phyloP scores from a whole-genome alignment of 169 alveolate genomes.

The Plasmodium gaboni region DNA sequence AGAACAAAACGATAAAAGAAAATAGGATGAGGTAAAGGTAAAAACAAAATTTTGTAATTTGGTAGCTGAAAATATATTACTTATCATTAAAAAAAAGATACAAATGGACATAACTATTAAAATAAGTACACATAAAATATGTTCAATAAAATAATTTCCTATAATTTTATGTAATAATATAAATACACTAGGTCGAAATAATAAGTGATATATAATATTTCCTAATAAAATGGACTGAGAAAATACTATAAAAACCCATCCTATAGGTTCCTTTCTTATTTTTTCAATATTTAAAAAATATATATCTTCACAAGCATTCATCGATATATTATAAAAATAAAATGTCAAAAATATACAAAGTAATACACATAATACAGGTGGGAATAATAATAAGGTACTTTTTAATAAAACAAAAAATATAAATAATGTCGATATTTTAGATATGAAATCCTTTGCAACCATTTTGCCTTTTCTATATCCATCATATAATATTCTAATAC shows the following conservation, averaged over 20 bases:
- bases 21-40: conserved; percentile 62
- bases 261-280: conserved; percentile 63
- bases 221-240: conserved; percentile 54
- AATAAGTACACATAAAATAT: conserved; percentile 15
- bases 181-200: conserved; percentile 27
- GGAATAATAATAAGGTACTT: conserved; percentile 11
- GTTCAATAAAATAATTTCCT: conserved; percentile 13
- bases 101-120: conserved; percentile 18
- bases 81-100: conserved; percentile 67
- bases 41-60: conserved; percentile 72
- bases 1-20: conserved; percentile 30
- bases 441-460: conserved; percentile 51
- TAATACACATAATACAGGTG: conserved; percentile 31
- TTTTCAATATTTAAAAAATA: conserved; percentile 11
- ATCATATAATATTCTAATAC: conserved; percentile 28
- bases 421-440: conserved; percentile 50
- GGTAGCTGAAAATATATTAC: conserved; percentile 59
- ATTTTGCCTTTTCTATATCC: conserved; percentile 51
- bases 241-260: conserved; percentile 65
- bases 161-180: neutral
- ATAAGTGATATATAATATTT: conserved; percentile 45
- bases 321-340: conserved; percentile 59
- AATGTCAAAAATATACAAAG: conserved; percentile 51
- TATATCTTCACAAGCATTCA: conserved; percentile 42
- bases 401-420: conserved; percentile 45